Evolutionary conservation across 2,329 filamentous ascomycete genomes (phyloP).

Genomic region (Knoxdaviesia capensis): DNA sequence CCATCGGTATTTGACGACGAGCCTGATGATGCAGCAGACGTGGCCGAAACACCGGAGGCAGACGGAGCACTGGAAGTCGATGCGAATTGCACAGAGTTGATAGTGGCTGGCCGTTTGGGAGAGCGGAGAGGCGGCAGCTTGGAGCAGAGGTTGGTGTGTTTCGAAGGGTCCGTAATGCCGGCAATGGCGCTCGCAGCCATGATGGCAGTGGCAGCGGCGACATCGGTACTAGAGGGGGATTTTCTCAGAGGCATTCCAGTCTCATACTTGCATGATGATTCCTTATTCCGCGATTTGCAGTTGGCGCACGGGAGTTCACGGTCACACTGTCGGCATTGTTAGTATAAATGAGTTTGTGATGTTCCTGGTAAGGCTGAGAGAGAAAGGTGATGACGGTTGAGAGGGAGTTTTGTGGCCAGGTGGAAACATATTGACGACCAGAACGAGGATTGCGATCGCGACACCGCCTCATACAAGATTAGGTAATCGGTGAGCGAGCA

Average conservation of each 20-base stretch:
- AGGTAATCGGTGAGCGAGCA: no score
- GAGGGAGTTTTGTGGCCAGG: no score
- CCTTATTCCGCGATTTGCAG: constrained; percentile 35
- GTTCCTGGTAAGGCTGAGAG: no score
- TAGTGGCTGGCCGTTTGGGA: constrained; percentile 8
- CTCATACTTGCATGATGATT: constrained; percentile 35
- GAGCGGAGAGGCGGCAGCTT: neutral
- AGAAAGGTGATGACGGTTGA: no score
- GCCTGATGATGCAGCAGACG: no score
- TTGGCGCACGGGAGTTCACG: constrained; percentile 38
- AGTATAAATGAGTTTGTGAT: no score
- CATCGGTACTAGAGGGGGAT: neutral
- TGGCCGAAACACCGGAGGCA: no score
- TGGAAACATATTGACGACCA: neutral
- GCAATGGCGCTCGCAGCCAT: neutral
- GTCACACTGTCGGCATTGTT: constrained; percentile 25
- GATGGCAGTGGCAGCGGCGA: neutral
- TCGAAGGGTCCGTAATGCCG: neutral
- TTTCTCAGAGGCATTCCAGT: constrained; percentile 12
- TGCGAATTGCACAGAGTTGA: constrained; percentile 11
- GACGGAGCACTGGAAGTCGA: neutral
- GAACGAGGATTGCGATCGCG: neutral
- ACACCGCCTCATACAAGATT: neutral
- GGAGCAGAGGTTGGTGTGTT: neutral
- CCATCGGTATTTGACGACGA: no score